Percentiles rank a stretch among this genome's conserved stretches.
Evolutionary conservation across 2,329 filamentous ascomycete species (phyloP).

Genomic region (Akanthomyces lecanii): DNA sequence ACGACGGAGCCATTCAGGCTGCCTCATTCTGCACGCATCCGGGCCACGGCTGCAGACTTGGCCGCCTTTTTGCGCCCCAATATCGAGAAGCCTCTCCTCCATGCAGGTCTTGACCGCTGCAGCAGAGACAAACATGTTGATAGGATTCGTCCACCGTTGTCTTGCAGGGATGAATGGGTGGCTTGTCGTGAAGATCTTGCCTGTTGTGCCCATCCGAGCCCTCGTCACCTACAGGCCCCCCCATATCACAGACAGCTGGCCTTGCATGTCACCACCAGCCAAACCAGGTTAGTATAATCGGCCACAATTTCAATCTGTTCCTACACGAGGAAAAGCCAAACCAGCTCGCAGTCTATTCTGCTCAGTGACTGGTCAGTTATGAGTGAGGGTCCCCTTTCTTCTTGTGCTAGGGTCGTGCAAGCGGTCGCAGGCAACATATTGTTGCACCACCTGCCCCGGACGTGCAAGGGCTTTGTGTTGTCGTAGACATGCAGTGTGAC

Average conservation of each 20-base stretch:
- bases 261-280: background rate
- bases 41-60: background rate
- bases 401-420: background rate
- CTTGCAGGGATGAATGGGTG: background rate
- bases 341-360: too few relatives aligned
- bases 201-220: background rate
- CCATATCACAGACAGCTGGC: background rate
- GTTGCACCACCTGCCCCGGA: background rate
- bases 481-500: background rate
- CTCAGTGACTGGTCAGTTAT: background rate
- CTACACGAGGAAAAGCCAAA: background rate
- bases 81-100: background rate
- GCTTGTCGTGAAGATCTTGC: background rate
- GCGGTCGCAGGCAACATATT: background rate
- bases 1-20: background rate
- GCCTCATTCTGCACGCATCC: background rate
- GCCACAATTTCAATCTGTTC: background rate
- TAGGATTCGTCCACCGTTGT: too few relatives aligned
- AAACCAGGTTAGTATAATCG: background rate
- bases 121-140: background rate
- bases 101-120: conserved; percentile 5
- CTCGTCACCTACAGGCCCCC: background rate
- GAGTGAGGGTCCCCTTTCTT: background rate
- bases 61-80: background rate
- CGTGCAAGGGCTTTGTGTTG: background rate